Evolutionary conservation across 345 rosid species (phyloP).

Genomic region (Acer negundo): DNA sequence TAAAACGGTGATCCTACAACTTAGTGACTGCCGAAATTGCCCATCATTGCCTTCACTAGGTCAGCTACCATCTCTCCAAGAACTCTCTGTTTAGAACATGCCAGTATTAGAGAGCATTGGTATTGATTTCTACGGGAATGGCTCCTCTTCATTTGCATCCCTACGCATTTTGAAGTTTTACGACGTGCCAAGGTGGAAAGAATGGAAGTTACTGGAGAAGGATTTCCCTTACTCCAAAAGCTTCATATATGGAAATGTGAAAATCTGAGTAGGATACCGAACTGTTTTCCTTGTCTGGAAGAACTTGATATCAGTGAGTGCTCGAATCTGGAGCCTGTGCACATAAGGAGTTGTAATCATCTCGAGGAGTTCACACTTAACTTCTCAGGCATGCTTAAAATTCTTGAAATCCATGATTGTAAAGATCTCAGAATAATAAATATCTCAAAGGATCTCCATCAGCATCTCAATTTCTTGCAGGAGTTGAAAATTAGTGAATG

Average conservation of each 20-base stretch:
- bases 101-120: slow-evolving; percentile 20
- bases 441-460: slow-evolving; percentile 13
- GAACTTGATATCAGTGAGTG: slow-evolving; percentile 29
- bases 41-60: slow-evolving; percentile 40
- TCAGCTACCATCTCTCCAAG: slow-evolving; percentile 37
- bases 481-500: slow-evolving; percentile 30
- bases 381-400: slow-evolving; percentile 22
- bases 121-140: not conserved
- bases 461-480: slow-evolving; percentile 13
- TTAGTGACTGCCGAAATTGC: slow-evolving; percentile 35
- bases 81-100: slow-evolving; percentile 34
- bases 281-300: slow-evolving; percentile 30
- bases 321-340: slow-evolving; percentile 16
- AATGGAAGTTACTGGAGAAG: slow-evolving; percentile 27
- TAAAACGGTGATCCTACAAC: slow-evolving; percentile 18
- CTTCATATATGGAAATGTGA: slow-evolving; percentile 34
- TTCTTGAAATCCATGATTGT: slow-evolving; percentile 30
- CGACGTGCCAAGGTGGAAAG: slow-evolving; percentile 26
- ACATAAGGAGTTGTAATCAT: slow-evolving; percentile 30
- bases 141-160: slow-evolving; percentile 27
- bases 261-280: slow-evolving; percentile 25
- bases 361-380: slow-evolving; percentile 25
- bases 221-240: slow-evolving; percentile 36
- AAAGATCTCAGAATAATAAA: slow-evolving; percentile 22
- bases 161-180: slow-evolving; percentile 33